Evolutionary conservation across 768 basidiomycete species (phyloP).

Genomic region (Harrya chromipes): DNA sequence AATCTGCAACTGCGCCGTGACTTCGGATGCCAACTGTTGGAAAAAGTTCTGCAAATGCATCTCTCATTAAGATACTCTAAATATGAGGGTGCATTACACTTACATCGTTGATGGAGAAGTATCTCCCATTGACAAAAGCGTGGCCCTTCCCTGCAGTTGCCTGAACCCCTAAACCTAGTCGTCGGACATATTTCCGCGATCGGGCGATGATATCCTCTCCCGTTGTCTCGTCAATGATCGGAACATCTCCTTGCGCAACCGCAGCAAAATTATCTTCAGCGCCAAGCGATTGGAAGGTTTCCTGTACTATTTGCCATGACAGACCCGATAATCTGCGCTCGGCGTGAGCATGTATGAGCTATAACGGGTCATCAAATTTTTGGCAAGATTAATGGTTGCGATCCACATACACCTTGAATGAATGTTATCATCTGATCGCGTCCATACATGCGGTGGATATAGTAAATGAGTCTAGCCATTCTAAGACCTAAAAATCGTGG

Average conservation of each 20-base stretch:
- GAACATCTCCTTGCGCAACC: conserved; percentile 32
- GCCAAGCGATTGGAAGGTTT: conserved; percentile 38
- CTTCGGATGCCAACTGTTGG: conserved; percentile 40
- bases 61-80: background rate
- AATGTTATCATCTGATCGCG: conserved; percentile 60
- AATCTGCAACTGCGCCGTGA: conserved; percentile 57
- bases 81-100: conserved; percentile 23
- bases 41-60: conserved; percentile 18
- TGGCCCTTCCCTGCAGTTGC: conserved; percentile 50
- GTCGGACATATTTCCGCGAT: conserved; percentile 50
- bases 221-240: conserved; percentile 25
- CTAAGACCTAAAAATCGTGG: conserved; percentile 43
- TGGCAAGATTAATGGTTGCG: background rate
- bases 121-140: conserved; percentile 88
- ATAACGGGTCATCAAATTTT: conserved; percentile 1
- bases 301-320: conserved; percentile 43
- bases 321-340: conserved; percentile 33
- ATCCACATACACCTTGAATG: conserved; percentile 44
- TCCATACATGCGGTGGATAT: conserved; percentile 62
- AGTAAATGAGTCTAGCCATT: conserved; percentile 73
- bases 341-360: conserved; percentile 40
- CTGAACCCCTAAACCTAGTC: conserved; percentile 49
- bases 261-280: conserved; percentile 38
- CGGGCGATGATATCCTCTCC: conserved; percentile 39
- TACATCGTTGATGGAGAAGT: conserved; percentile 66